Base-by-base conservation (phyloP, 768 basidiomycete species). In the Leccinum fibrillosum region DNA sequence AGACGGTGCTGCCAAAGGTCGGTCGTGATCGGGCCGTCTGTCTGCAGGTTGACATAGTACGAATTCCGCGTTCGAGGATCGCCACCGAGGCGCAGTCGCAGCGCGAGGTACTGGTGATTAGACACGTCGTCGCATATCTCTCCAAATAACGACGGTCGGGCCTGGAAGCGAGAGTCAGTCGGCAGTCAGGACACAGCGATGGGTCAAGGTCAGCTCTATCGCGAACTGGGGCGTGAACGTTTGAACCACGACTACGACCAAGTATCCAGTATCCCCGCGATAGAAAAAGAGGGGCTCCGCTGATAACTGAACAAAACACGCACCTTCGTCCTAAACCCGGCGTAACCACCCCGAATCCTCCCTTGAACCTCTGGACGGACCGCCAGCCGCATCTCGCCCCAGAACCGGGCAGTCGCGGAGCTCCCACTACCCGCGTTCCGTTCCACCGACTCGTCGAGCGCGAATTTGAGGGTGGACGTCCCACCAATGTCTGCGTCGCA, bases 1-100 rank as follows among this genome's bases (percentile, higher is more conserved):
- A 98, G 77, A 34, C 92, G 82, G 64, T 98, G 94, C 69, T 97
- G 96, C 88, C 91, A 98, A n/a, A 98, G 76, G 69, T 96, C 93
- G 37, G 86, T 88, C 52, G 85, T 82, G 51, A 90, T 78, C 47
- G 84, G 80, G 1, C 90, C 89, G 53, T 93, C 89, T 2, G 94
- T 96, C 71, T 97, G 94, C 49, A 98, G 76, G 74, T 98, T 98
- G 50, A 93, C 89, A 64, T 89, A 95, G 78, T 94, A 98, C n/a
- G 90, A 86, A 63, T 84, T 85, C 61, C 86, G 83, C 44, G 89
- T 89, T 42, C 83, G 79, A 21, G 86, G 84, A 62, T 92, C 85
- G 3, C 94, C 95, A 25, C 82, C 82, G 58, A 88, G 82, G 15
- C 91, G 86, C 11, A 97, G 75, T 4, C 91, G 86, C 52, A 98